Evolutionary conservation across 192 early-diverging fungal genomes (phyloP).

Genomic region (Chytriomyces confervae): DNA sequence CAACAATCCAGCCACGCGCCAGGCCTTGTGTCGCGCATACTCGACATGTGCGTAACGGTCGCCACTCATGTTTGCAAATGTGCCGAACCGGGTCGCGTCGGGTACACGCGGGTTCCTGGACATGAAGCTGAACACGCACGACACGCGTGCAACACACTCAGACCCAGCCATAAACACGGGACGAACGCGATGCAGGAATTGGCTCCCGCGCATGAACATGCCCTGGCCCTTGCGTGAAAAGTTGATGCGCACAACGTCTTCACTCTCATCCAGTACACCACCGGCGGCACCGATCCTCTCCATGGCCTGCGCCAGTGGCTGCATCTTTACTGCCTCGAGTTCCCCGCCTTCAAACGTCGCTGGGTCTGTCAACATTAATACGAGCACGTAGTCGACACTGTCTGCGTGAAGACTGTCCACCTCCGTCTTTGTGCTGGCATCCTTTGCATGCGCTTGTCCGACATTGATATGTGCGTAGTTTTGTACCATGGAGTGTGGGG

Average conservation of each 20-base stretch:
- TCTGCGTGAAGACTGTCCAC: constrained; percentile 4
- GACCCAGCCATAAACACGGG: not conserved
- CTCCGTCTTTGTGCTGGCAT: not conserved
- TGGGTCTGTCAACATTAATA: not conserved
- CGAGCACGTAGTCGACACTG: constrained; percentile 9
- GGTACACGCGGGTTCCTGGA: not conserved
- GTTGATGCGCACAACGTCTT: not conserved
- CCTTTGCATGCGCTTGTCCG: not conserved
- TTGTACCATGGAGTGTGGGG: constrained; percentile 4
- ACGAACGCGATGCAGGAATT: constrained; percentile 4
- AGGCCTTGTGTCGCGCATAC: constrained; percentile 11
- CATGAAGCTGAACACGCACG: not conserved
- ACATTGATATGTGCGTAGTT: constrained; percentile 8
- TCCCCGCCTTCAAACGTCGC: not conserved
- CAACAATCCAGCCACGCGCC: not conserved
- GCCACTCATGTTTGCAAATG: not conserved
- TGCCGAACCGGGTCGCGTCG: not conserved
- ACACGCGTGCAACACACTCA: not conserved
- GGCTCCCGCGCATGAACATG: constrained; percentile 11
- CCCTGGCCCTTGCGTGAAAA: not conserved
- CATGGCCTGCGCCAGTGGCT: constrained; percentile 2
- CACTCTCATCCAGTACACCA: too few species aligned
- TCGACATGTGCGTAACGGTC: not conserved
- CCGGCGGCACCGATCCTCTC: not conserved
- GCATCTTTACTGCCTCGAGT: not conserved